Evolutionary conservation across 1,284 basidiomycete genomes (phyloP), one percentile per base, ranked within the genome.

Genomic region (Spongiforma sp.): DNA sequence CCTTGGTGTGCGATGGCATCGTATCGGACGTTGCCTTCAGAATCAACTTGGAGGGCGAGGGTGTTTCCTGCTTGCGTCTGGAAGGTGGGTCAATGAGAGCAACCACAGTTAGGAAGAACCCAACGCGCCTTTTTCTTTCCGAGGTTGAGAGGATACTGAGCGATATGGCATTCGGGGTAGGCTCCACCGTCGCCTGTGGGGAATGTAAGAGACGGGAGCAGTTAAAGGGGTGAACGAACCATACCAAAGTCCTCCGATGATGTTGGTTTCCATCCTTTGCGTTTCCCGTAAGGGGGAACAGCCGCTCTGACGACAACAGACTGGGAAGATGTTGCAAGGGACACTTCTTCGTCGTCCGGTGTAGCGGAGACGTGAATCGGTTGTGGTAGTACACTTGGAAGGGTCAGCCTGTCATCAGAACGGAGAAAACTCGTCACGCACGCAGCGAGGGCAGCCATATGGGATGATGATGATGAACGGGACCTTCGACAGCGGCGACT

Each of bases 1-100:
- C 96, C 96, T 79, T 99, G 96, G 65, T 93, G 91, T 8, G 96
- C 97, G 70, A 99, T 98, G 62, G 94, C 95, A 79, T 98, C 97
- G 78, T 99, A 99, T 67, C 95, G 90, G 60, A 99, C 95, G 68
- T 95, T 96, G 37, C 98, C 98, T 75, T 99, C 96, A 61, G 88
- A 89, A 74, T 99, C 98, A 15, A 99, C 96, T 83, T 98, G 96
- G 5, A 99, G 86, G 12, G 98, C 95, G 12, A 99, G 86, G 0
- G 96, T 98, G 71, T 96, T 96, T 10, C 96, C 96, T 28, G 93
- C 89, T 5, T 92, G 89, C 3, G 93, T 89, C 93, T 96, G 55
- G n/a, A 37, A 33, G 43, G 65, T 53, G 36, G 56, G 46, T 62
- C 24, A 67, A 26, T 53, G n/a, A 28, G 41, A 24, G 39, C 33